Evolutionary conservation across 1,284 basidiomycete species (phyloP), one percentile per base, ranked within the genome.

Genomic region (Cryptococcus maquisensis): DNA sequence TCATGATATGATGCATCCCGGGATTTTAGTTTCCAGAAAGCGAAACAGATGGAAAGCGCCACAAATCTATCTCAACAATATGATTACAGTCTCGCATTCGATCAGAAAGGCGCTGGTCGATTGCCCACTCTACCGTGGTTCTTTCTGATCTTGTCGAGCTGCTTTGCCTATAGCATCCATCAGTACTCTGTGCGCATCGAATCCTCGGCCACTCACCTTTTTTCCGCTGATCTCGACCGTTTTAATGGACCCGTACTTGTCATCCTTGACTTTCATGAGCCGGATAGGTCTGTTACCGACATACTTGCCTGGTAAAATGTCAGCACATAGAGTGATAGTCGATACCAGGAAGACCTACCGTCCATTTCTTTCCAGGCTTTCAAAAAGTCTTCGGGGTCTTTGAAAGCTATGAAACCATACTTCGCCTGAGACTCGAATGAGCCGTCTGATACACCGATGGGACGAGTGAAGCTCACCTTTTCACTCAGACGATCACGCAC

Each of bases 361-460:
- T 99, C 91, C 92, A 98, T 98, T 75, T 98, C 92, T 73, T 98
- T 98, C 96, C 96, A 99, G 7, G 96, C 96, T 66, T 85, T 92
- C 55, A 99, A 75, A 73, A 98, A 98, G 74, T 99, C 96, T 77
- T 98, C 95, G 0, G 96, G 96, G 68, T 98, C 96, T 54, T 90
- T 91, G 75, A 98, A 98, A 0, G 92, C 90, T 36, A 98, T 92
- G 69, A 99, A 99, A 1, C 92, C 96, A 69, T 88, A 99, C 74
- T 92, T 96, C 0, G 93, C 91, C 89, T 98, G 66, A 36, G 4
- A 20, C 46, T 20, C 18, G 5, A 24, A n/a, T 32, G 6, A 32
- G 28, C 28, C 28, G 5, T 32, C 28, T 8, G 10, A 8, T 12
- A 5, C 12, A 26, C 10, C 18, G 24, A 16, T 18, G 15, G 10